Evolutionary conservation across 108 stramenopile species (phyloP).

Genomic region (Stephanodiscus triporus): DNA sequence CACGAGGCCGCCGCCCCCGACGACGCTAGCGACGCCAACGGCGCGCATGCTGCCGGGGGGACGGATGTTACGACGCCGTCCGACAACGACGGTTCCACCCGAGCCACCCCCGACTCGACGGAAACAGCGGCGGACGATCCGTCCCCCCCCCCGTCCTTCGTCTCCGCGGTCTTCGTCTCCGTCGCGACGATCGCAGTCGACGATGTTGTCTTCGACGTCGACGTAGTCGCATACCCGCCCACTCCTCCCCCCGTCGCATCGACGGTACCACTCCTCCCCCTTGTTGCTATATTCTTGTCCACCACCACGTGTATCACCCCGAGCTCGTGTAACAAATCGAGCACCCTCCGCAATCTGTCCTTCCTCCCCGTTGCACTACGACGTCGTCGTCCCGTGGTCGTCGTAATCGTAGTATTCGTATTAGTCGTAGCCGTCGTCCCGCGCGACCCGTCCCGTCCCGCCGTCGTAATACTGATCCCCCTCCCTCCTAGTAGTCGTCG

Average conservation of each 20-base stretch:
- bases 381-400: neutral
- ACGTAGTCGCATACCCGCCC: neutral
- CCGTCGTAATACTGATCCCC: too few species aligned
- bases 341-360: constrained; percentile 30
- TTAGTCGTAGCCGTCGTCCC: too few species aligned
- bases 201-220: too few species aligned
- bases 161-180: neutral
- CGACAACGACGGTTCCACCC: too few species aligned
- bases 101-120: too few species aligned
- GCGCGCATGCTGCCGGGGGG: too few species aligned
- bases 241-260: neutral
- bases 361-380: neutral
- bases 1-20: neutral
- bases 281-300: too few species aligned
- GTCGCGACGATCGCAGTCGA: neutral
- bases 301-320: constrained; percentile 36
- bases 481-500: too few species aligned
- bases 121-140: neutral
- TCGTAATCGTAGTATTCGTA: neutral
- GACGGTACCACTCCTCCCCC: neutral
- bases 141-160: constrained; percentile 4
- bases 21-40: too few species aligned
- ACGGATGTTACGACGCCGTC: too few species aligned
- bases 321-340: constrained; percentile 29
- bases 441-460: too few species aligned